phyloP scores from a whole-genome alignment of 2,329 filamentous ascomycete genomes.

The Fusarium scirpi region DNA sequence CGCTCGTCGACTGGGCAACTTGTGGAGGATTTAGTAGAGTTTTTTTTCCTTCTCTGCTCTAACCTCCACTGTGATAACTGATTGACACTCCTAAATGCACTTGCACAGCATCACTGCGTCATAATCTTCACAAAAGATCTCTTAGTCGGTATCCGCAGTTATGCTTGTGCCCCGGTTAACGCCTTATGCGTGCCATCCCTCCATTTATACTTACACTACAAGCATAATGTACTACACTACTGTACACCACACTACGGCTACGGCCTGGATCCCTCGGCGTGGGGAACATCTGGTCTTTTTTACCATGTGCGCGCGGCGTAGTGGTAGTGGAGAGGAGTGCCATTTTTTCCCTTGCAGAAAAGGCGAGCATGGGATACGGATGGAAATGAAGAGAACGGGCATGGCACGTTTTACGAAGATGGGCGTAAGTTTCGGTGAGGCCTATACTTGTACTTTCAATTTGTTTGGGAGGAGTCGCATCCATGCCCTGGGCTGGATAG shows the following conservation, averaged over 20 bases:
- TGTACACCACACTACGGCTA: background rate
- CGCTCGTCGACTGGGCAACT: constrained; percentile 33
- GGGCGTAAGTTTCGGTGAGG: constrained; percentile 37
- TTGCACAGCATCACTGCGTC: constrained; percentile 29
- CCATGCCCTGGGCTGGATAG: constrained; percentile 14
- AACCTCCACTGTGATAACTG: constrained; percentile 12
- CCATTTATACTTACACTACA: constrained; percentile 23
- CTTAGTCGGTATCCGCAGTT: constrained; percentile 15
- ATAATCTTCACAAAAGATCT: constrained; percentile 35
- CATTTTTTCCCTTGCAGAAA: constrained; percentile 43
- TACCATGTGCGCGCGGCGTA: constrained; percentile 1
- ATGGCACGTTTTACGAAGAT: constrained; percentile 24
- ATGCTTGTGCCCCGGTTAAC: constrained; percentile 24
- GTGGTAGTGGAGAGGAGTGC: constrained; percentile 28
- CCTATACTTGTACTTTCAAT: constrained; percentile 8
- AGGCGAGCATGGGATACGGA: constrained; percentile 31
- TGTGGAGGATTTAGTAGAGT: constrained; percentile 9
- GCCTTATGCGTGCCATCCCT: constrained; percentile 32
- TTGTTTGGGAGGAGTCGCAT: constrained; percentile 24
- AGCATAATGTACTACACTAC: background rate
- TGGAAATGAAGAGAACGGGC: constrained; percentile 42
- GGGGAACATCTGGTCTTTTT: constrained; percentile 12
- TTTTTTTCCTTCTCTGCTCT: background rate
- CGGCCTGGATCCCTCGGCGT: constrained; percentile 22
- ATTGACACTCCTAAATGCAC: constrained; percentile 8